Percentiles rank a stretch among this genome's conserved stretches.
These are phyloP conservation scores for Thelonectria blattea DNA, from an alignment of 2,329 filamentous ascomycete genomes.

Conservation along the genomic window DNA sequence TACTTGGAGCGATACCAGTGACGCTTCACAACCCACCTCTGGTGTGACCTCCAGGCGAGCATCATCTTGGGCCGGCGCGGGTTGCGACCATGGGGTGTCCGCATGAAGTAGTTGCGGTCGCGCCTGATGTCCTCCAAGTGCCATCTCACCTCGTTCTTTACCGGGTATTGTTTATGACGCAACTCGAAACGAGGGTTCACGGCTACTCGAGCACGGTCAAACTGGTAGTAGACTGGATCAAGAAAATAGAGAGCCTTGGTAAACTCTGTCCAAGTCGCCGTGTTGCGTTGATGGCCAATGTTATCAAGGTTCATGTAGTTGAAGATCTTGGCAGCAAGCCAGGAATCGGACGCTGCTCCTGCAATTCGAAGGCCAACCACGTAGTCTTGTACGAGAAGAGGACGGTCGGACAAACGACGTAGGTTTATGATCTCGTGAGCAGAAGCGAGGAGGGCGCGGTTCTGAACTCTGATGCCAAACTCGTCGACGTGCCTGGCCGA, in stretches of 20 bases:
- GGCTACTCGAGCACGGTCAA: conserved; percentile 49
- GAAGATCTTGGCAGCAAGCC: conserved; percentile 44
- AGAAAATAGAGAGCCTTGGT: conserved; percentile 55
- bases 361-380: conserved; percentile 53
- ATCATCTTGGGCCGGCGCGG: no score
- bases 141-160: conserved; percentile 30
- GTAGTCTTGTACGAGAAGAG: conserved; percentile 50
- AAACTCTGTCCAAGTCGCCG: conserved; percentile 51
- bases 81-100: no score
- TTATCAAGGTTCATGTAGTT: conserved; percentile 37
- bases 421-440: conserved; percentile 44
- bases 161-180: no score
- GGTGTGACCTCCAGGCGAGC: no score
- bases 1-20: conserved; percentile 39
- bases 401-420: conserved; percentile 37
- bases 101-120: conserved; percentile 29
- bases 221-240: conserved; percentile 54
- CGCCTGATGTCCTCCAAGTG: conserved; percentile 36
- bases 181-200: conserved; percentile 29
- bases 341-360: conserved; percentile 50
- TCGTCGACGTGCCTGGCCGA: conserved; percentile 47
- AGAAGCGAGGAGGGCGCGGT: conserved; percentile 45
- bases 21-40: background rate
- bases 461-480: conserved; percentile 53
- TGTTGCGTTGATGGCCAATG: conserved; percentile 40